Conservation (phyloP, 208 protist species). For the Porcisia hertigi region DNA sequence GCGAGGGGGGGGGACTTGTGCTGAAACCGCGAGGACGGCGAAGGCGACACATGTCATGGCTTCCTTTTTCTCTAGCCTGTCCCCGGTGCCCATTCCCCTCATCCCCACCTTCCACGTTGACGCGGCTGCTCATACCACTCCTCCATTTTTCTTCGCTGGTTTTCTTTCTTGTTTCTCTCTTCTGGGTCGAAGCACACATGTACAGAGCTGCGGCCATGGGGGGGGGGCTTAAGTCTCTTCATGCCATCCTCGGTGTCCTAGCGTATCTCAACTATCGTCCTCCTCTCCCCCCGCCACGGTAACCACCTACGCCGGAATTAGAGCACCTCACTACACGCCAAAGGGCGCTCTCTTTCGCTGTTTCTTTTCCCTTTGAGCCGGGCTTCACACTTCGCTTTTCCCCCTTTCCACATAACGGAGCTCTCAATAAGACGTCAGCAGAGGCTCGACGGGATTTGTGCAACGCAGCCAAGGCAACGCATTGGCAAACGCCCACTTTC, state of each 20-base stretch:
- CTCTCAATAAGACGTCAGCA: not conserved
- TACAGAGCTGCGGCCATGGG: not conserved
- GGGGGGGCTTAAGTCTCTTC: not conserved
- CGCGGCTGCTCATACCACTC: not conserved
- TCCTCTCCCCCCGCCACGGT: not conserved
- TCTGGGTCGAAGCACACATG: not conserved
- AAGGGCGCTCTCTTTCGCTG: not conserved
- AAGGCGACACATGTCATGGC: not conserved
- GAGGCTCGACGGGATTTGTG: not conserved
- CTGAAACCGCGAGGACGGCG: not conserved
- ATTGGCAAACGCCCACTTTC: not conserved
- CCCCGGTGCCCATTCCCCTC: not conserved
- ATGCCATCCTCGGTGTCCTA: not conserved
- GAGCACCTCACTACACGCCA: not conserved
- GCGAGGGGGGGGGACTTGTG: not conserved
- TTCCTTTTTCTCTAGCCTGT: not conserved
- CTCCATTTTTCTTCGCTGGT: not conserved
- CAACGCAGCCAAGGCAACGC: not conserved
- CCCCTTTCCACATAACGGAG: too few species aligned
- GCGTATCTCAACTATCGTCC: not conserved
- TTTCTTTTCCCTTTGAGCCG: not conserved
- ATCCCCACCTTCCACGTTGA: not conserved
- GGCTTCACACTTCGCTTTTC: not conserved
- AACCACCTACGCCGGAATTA: too few species aligned
- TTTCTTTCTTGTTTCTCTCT: conserved; percentile 5